Evolutionary conservation across 2,329 filamentous ascomycete species (phyloP).

Genomic region (Neonectria hederae): DNA sequence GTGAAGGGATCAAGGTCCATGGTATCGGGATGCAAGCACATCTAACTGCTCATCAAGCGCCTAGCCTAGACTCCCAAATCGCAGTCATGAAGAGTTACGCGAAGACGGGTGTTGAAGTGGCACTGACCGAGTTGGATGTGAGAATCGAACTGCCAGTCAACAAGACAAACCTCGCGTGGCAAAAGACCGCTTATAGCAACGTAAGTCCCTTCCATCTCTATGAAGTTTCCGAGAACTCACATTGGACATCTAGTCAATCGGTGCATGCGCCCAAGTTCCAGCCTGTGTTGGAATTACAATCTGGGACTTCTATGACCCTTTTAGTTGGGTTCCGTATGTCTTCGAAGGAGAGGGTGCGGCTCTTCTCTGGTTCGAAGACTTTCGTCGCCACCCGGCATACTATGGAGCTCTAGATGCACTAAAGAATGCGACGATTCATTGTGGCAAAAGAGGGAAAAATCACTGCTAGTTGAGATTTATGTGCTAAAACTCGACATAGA

Average conservation of each 20-base stretch:
- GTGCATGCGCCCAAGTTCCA: conserved; percentile 8
- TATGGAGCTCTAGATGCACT: conserved; percentile 13
- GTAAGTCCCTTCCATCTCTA: not conserved
- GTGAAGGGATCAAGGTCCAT: conserved; percentile 56
- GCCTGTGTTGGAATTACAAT: conserved; percentile 6
- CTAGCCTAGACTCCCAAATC: conserved; percentile 40
- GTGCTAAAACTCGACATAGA: not conserved
- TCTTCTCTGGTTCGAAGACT: conserved; percentile 27
- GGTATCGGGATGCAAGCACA: conserved; percentile 63
- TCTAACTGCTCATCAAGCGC: conserved; percentile 52
- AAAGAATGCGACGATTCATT: not conserved
- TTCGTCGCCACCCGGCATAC: conserved; percentile 26
- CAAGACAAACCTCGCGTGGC: conserved; percentile 8
- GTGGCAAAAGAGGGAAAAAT: not conserved
- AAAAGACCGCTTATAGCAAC: conserved; percentile 5
- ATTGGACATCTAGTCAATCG: not conserved
- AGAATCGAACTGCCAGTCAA: conserved; percentile 3
- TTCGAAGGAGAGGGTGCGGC: conserved; percentile 38
- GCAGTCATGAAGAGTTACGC: conserved; percentile 3
- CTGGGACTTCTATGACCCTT: conserved; percentile 10
- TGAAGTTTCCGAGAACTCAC: not conserved
- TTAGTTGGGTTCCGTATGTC: conserved; percentile 34
- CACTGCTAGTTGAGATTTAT: not conserved
- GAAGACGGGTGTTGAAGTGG: conserved; percentile 44
- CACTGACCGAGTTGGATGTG: conserved; percentile 64